Percentiles rank a stretch among this genome's conserved stretches.
These are phyloP conservation scores for Verbascum thapsus DNA, from an alignment of 257 asterid species.

Conservation along the genomic window DNA sequence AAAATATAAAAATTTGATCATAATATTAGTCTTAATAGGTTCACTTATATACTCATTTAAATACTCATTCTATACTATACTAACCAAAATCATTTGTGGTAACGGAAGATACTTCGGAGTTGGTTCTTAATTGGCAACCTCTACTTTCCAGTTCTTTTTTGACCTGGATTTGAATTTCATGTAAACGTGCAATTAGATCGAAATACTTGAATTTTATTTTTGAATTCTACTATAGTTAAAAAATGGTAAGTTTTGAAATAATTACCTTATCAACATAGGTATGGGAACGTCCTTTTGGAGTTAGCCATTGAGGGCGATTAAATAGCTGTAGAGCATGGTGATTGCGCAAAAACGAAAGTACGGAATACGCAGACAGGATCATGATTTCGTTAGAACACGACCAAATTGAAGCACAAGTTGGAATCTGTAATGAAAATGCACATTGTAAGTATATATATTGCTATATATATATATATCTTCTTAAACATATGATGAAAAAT, in stretches of 20 bases:
- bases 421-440: constrained; percentile 35
- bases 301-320: constrained; percentile 72
- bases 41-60: too few relatives aligned
- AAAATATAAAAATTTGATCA: too few relatives aligned
- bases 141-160: constrained; percentile 43
- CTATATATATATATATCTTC: too few relatives aligned
- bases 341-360: constrained; percentile 64
- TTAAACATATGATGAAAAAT: too few relatives aligned
- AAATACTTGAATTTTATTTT: too few relatives aligned
- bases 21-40: too few relatives aligned
- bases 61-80: too few relatives aligned
- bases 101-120: constrained; percentile 44
- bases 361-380: constrained; percentile 58
- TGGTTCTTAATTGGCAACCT: constrained; percentile 49
- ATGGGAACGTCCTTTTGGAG: constrained; percentile 53
- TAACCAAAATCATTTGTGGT: constrained; percentile 46
- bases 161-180: constrained; percentile 39
- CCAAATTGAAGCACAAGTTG: constrained; percentile 69
- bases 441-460: not conserved
- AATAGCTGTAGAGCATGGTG: constrained; percentile 58
- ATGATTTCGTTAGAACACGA: constrained; percentile 58
- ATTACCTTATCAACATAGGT: constrained; percentile 52
- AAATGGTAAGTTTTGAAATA: too few relatives aligned
- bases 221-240: too few relatives aligned
- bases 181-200: not conserved